Evolutionary conservation across 2,329 filamentous ascomycete species (phyloP), one percentile per base, ranked within the genome.

Genomic region (Epichloe sibirici): DNA sequence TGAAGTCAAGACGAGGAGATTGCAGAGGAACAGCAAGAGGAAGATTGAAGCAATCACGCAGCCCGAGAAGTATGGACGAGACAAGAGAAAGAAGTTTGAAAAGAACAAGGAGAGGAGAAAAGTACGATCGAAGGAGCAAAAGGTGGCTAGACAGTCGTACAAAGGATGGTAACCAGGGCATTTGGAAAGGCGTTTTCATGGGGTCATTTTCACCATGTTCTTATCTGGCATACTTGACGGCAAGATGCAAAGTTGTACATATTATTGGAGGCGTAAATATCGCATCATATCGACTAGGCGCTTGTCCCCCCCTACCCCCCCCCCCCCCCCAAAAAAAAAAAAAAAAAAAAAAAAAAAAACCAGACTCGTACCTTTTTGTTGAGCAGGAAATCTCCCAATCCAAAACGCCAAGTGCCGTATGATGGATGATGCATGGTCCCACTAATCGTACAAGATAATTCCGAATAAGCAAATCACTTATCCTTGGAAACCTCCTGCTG

Each of bases 41-140:
- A 88, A 88, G 69, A 88, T 97, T 57, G 90, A 94, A 65, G 88
- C 88, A 11, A 83, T 98, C 25, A 79, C 79, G 48, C 81, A 86
- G 63, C 93, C 93, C 1, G 91, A 93, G 70, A 85, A 77, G 64
- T 82, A 83, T 61, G 88, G 83, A 31, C 75, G 78, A 63, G 83
- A 86, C 60, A 96, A 96, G 81, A 82, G 79, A 65, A 87, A 85
- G 73, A 90, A 85, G 74, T 78, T 86, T 56, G 88, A 93, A 65
- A 82, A 84, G 73, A 93, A 93, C 75, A 90, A 84, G 71, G 85
- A 85, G 61, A 82, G 83, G 68, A 82, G 84, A 66, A 95, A 89
- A 77, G 86, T 85, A 67, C 88, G 81, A 67, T 85, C 86, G 0
- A 71, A 75, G 59, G 85, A 89, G 70, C 82, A 86, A 64, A 82